Evolutionary conservation across 495 filamentous ascomycete genomes (phyloP).

Genomic region (Penicillium flavigenum): DNA sequence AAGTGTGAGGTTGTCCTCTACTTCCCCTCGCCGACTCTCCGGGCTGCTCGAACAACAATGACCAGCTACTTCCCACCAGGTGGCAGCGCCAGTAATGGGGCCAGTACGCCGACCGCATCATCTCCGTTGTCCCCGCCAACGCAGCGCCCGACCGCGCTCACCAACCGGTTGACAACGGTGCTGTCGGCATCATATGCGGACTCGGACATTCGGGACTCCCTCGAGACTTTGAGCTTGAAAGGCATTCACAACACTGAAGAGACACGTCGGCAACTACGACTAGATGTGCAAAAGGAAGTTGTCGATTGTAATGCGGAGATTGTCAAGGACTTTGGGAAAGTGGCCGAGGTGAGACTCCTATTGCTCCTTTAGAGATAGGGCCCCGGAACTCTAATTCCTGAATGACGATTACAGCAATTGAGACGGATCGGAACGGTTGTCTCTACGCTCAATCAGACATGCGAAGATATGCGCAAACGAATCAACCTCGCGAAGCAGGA

Average conservation of each 20-base stretch:
- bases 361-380: neutral
- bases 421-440: conserved; percentile 80
- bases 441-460: conserved; percentile 72
- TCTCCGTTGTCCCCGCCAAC: conserved; percentile 36
- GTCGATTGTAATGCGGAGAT: conserved; percentile 92
- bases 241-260: conserved; percentile 74
- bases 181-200: conserved; percentile 92
- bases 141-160: conserved; percentile 61
- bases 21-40: conserved; percentile 18
- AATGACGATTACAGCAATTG: conserved; percentile 63
- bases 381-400: conserved; percentile 14
- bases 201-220: conserved; percentile 83
- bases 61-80: conserved; percentile 43
- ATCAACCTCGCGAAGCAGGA: conserved; percentile 71
- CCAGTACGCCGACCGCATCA: conserved; percentile 29
- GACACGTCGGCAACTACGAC: conserved; percentile 71
- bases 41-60: conserved; percentile 31
- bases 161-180: conserved; percentile 74
- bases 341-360: conserved; percentile 70
- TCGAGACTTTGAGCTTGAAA: conserved; percentile 71
- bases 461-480: conserved; percentile 75
- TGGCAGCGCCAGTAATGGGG: conserved; percentile 32
- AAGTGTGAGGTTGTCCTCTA: conserved; percentile 21
- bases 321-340: conserved; percentile 82
- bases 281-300: conserved; percentile 89